A percentile compares a stretch with the other conserved stretches of the same genome.
Conservation (phyloP, 2,329 filamentous ascomycete genomes). For the Colletotrichum sansevieriae region DNA sequence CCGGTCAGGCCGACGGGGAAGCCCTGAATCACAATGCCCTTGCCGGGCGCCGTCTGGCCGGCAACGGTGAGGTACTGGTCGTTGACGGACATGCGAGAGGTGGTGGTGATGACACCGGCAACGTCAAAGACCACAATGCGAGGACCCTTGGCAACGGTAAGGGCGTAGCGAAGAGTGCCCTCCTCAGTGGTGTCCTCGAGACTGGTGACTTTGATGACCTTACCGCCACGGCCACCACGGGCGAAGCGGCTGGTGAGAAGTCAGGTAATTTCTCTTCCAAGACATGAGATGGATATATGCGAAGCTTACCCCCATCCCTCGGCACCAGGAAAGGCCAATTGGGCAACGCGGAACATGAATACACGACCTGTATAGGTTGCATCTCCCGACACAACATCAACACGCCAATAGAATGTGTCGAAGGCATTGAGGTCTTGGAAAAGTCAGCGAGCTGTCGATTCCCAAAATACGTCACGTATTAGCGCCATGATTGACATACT, state of each 20-base stretch:
- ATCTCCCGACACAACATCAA: conserved; percentile 45
- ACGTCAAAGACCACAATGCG: conserved; percentile 62
- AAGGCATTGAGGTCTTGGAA: conserved; percentile 42
- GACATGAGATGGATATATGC: not conserved
- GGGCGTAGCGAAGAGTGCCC: conserved; percentile 53
- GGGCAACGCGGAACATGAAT: conserved; percentile 49
- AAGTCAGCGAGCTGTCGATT: not conserved
- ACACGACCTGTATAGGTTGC: conserved; percentile 45
- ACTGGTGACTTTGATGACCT: conserved; percentile 54
- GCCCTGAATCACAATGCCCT: conserved; percentile 52
- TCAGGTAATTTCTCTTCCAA: not conserved
- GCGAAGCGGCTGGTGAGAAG: conserved; percentile 46
- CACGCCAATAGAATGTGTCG: conserved; percentile 50
- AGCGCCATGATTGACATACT: not conserved
- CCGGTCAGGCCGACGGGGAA: conserved; percentile 49
- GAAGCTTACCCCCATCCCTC: conserved; percentile 50
- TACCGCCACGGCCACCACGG: conserved; percentile 52
- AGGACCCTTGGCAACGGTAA: conserved; percentile 55
- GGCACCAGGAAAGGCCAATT: conserved; percentile 54
- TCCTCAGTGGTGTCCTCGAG: conserved; percentile 48
- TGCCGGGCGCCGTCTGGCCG: conserved; percentile 63
- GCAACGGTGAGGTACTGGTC: conserved; percentile 59
- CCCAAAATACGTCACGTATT: rapidly evolving
- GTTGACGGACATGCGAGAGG: conserved; percentile 58
- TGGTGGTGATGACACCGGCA: conserved; percentile 61